Evolutionary conservation across 345 rosid genomes (phyloP).

Genomic region (Salix exigua): DNA sequence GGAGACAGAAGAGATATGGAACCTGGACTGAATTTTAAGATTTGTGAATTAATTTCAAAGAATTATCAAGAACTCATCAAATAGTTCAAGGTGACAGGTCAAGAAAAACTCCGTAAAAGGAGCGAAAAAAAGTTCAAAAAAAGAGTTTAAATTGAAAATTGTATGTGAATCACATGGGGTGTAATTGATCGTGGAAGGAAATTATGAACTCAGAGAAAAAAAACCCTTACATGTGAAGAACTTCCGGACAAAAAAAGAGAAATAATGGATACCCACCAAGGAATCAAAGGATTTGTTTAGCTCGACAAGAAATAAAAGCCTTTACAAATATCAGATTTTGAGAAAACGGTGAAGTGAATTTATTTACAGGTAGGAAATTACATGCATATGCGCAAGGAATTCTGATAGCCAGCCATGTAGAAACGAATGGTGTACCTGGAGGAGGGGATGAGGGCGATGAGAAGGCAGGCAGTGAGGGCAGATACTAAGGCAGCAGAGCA

Average conservation of each 20-base stretch:
- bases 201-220: neutral
- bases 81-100: constrained; percentile 1
- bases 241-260: neutral
- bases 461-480: constrained; percentile 96
- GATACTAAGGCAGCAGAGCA: constrained; percentile 78
- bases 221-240: neutral
- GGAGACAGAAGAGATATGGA: neutral
- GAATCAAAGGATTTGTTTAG: neutral
- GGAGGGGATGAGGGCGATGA: constrained; percentile 84
- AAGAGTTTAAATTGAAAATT: neutral
- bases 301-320: neutral
- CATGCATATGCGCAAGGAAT: neutral
- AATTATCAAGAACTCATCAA: constrained; percentile 4
- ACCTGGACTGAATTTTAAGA: neutral
- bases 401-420: neutral
- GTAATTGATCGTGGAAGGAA: neutral
- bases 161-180: neutral
- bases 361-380: neutral
- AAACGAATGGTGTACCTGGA: constrained; percentile 47
- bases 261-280: neutral
- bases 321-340: neutral
- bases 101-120: neutral
- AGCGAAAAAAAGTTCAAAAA: neutral
- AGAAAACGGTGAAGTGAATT: neutral
- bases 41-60: neutral